These are phyloP conservation scores for Polyrhizophydium stewartii DNA, from an alignment of 371 early-diverging fungal genomes.

Conservation along the genomic window DNA sequence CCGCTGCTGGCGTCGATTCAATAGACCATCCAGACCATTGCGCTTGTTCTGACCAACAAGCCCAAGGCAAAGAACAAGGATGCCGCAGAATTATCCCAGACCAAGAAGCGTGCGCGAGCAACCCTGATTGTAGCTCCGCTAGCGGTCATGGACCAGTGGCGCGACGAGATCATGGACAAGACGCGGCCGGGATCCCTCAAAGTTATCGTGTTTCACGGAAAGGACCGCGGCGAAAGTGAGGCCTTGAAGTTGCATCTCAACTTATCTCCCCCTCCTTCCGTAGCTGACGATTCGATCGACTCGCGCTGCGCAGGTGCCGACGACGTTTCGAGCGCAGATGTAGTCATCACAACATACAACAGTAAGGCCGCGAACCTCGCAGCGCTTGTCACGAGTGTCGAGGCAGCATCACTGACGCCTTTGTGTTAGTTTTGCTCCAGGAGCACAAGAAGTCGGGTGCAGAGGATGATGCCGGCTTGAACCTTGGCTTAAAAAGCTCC, in stretches of 20 bases:
- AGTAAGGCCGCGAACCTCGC: too few species aligned
- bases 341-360: conserved; percentile 31
- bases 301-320: too few species aligned
- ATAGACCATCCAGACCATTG: neutral
- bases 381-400: too few species aligned
- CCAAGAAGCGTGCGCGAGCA: neutral
- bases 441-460: too few species aligned
- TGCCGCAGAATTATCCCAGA: neutral
- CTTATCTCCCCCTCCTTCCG: too few species aligned
- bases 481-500: too few species aligned
- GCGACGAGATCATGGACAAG: conserved; percentile 22
- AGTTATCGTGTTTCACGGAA: conserved; percentile 30
- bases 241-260: neutral
- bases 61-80: neutral
- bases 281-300: too few species aligned
- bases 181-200: conserved; percentile 15
- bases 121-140: conserved; percentile 32
- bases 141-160: conserved; percentile 25
- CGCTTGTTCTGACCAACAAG: neutral
- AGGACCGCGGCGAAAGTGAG: conserved; percentile 9
- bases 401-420: too few species aligned
- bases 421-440: too few species aligned
- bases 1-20: neutral
- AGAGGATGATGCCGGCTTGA: too few species aligned
- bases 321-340: conserved; percentile 15